Conservation (phyloP, 768 basidiomycete genomes). For the Naematelia encephala region DNA sequence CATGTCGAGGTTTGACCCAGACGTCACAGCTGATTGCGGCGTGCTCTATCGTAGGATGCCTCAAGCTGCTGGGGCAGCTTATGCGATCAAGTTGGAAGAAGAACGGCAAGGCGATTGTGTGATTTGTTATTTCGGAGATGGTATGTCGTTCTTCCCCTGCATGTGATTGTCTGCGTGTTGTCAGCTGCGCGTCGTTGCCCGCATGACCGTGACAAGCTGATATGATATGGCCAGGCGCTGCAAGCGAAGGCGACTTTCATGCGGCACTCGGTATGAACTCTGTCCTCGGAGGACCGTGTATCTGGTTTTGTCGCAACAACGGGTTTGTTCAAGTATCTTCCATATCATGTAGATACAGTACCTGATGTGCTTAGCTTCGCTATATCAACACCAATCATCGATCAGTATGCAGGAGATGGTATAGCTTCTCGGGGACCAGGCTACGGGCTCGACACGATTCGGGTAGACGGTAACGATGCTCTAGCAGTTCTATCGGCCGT, state of each 20-base stretch:
- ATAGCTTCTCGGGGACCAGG: slow-evolving; percentile 87
- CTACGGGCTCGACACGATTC: slow-evolving; percentile 84
- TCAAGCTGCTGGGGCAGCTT: slow-evolving; percentile 88
- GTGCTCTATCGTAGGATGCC: slow-evolving; percentile 33
- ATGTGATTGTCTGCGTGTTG: neutral
- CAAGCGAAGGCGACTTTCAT: slow-evolving; percentile 93
- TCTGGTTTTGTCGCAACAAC: slow-evolving; percentile 56
- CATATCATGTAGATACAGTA: neutral
- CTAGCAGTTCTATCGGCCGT: slow-evolving; percentile 67
- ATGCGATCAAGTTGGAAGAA: slow-evolving; percentile 77
- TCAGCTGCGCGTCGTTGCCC: neutral
- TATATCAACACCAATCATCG: slow-evolving; percentile 83
- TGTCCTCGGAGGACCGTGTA: slow-evolving; percentile 50
- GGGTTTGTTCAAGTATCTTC: slow-evolving; percentile 51
- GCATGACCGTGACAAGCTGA: neutral
- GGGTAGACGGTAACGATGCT: slow-evolving; percentile 87
- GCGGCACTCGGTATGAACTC: slow-evolving; percentile 62
- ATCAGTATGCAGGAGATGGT: slow-evolving; percentile 89
- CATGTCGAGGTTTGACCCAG: neutral
- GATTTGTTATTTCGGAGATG: slow-evolving; percentile 88
- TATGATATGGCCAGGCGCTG: slow-evolving; percentile 55
- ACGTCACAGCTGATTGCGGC: slow-evolving; percentile 53
- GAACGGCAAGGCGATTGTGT: slow-evolving; percentile 68
- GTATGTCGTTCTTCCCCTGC: slow-evolving; percentile 42
- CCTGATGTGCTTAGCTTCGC: slow-evolving; percentile 60